Evolutionary conservation across 352 stramenopile species (phyloP).

Genomic region (Globisporangium nagaii): DNA sequence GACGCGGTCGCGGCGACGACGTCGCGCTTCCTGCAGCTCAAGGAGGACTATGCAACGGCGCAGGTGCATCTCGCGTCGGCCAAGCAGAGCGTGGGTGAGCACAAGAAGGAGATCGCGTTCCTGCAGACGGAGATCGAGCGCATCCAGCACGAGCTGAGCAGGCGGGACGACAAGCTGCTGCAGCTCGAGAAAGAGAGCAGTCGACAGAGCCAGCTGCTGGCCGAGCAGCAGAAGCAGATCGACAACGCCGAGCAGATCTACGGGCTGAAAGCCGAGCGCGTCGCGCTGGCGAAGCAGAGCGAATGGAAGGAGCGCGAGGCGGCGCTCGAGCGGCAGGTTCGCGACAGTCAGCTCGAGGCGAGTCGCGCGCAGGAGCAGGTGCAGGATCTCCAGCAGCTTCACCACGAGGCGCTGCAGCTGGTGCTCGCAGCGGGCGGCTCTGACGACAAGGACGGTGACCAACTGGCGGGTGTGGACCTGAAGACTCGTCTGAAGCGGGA

Average conservation of each 20-base stretch:
- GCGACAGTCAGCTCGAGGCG: slow-evolving; percentile 16
- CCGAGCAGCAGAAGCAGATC: slow-evolving; percentile 10
- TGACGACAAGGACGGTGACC: neutral
- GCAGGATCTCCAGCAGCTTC: slow-evolving; percentile 18
- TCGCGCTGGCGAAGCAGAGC: slow-evolving; percentile 19
- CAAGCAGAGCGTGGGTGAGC: slow-evolving; percentile 28
- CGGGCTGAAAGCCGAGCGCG: slow-evolving; percentile 14
- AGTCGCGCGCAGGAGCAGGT: slow-evolving; percentile 10
- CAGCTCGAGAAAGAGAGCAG: slow-evolving; percentile 16
- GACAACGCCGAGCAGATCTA: slow-evolving; percentile 18
- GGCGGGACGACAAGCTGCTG: slow-evolving; percentile 24
- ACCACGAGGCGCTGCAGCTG: slow-evolving; percentile 32
- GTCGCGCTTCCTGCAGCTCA: slow-evolving; percentile 58
- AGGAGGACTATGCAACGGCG: slow-evolving; percentile 46
- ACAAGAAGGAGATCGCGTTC: slow-evolving; percentile 25
- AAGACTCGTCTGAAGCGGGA: slow-evolving; percentile 31
- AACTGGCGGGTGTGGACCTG: slow-evolving; percentile 15
- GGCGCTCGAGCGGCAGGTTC: slow-evolving; percentile 18
- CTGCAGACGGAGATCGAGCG: slow-evolving; percentile 39
- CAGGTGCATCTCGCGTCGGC: slow-evolving; percentile 34
- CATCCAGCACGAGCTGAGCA: slow-evolving; percentile 22
- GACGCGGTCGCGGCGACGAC: slow-evolving; percentile 24
- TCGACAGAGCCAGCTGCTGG: slow-evolving; percentile 16
- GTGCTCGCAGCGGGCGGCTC: slow-evolving; percentile 11
- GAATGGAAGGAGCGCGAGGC: slow-evolving; percentile 26